Base-by-base conservation (phyloP, 2,329 filamentous ascomycete genomes). In the Aspergillus floridensis region DNA sequence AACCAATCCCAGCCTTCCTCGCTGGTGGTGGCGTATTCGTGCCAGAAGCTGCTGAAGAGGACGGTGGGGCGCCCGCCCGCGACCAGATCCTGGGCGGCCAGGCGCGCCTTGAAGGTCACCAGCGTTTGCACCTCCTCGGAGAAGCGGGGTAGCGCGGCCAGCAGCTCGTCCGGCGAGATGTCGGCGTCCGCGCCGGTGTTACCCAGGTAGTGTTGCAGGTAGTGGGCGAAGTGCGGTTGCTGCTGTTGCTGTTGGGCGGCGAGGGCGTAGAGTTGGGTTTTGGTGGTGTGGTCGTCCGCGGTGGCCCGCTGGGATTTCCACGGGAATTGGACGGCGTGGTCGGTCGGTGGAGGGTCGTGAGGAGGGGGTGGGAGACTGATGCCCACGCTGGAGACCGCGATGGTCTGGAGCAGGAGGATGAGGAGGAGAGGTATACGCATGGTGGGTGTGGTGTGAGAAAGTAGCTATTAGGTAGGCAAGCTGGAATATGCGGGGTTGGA, bases 1-100 rank as follows among this genome's bases (percentile, higher is more conserved):
- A 38, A 53, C 56, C 56, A 58, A 19, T 58, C 56, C 56, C 56
- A 58, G 41, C 49, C 52, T 44, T 58, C 32, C 12, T 58, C 56
- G n/a, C 38, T 24, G 26, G 49, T 53, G n/a, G 49, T 44, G 12
- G 12, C 8, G 24, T 53, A 58, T 19, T 58, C 50, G 24, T 58
- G 49, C 56, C 56, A 58, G 49, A 47, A 47, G 38, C 56, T 58
- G 11, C 21, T 52, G 24, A 58, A 58, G n/a, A 29, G 16, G 16
- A 55, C 41, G 16, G 41, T 35, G n/a, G 19, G 31, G 1, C 14
- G 29, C 4, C 4, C 29, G 41, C 24, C 24, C 24, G 35, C 44
- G 14, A 32, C 19, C 6, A 58, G 41, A 5, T 49, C 46, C n/a
- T 47, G 21, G 21, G 26, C 52, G 14, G 56, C 56, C 5, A 52